A percentile compares a stretch with the other conserved stretches of the same genome.
phyloP scores from a whole-genome alignment of 1,284 basidiomycete genomes.

The Coriolopsis trogii region DNA sequence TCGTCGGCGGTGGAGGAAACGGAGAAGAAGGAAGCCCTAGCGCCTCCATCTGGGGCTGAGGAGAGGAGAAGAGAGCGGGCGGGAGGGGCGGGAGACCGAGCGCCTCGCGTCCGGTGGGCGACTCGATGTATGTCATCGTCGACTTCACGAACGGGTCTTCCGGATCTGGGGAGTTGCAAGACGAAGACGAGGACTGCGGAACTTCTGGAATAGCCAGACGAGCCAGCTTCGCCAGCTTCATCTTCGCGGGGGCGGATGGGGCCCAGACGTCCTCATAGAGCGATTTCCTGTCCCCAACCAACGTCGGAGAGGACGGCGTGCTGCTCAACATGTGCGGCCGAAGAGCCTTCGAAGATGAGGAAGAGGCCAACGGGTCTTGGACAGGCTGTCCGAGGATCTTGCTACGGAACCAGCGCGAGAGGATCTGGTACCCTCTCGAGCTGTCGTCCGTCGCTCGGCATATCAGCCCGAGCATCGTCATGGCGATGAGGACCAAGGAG shows the following conservation, averaged over 20 bases:
- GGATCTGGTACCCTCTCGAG: constrained; percentile 28
- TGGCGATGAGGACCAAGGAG: constrained; percentile 41
- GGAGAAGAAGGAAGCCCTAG: constrained; percentile 2
- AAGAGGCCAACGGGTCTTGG: constrained; percentile 33
- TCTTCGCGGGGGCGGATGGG: constrained; percentile 32
- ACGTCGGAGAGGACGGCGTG: constrained; percentile 25
- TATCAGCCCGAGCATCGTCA: constrained; percentile 24
- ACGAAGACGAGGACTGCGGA: constrained; percentile 25
- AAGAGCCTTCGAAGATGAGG: constrained; percentile 4
- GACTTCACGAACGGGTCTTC: constrained; percentile 51
- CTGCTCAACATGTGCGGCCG: constrained; percentile 16
- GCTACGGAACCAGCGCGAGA: constrained; percentile 27
- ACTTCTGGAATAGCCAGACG: constrained; percentile 27
- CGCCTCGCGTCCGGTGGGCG: constrained; percentile 37
- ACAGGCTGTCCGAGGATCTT: constrained; percentile 17
- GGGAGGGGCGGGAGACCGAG: constrained; percentile 24
- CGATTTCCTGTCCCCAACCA: constrained; percentile 42
- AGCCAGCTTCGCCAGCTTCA: constrained; percentile 24
- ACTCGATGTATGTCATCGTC: constrained; percentile 48
- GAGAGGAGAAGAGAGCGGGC: constrained; percentile 7
- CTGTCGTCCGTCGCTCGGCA: constrained; percentile 30
- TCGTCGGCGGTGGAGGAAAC: constrained; percentile 14
- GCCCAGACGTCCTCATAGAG: constrained; percentile 58
- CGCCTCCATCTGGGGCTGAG: not conserved
- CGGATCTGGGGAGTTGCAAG: constrained; percentile 32